Evolutionary conservation across 495 filamentous ascomycete species (phyloP).

Genomic region (Talaromyces thailandensis): DNA sequence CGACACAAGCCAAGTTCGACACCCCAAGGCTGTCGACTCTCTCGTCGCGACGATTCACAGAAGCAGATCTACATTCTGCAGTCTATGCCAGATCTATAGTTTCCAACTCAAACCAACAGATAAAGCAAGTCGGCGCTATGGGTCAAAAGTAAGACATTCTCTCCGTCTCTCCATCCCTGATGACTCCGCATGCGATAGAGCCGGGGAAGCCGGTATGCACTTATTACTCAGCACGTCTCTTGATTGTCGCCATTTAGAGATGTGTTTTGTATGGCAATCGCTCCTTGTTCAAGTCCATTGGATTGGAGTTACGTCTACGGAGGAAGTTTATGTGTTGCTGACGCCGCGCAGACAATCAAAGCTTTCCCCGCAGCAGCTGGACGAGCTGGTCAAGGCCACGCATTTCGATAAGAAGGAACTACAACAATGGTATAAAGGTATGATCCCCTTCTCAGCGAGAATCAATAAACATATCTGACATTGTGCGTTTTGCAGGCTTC

Average conservation of each 20-base stretch:
- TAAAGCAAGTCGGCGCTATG: not conserved
- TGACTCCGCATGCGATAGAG: not conserved
- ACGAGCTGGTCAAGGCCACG: conserved; percentile 89
- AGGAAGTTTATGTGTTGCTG: not conserved
- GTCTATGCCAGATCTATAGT: not conserved
- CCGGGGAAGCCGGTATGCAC: not conserved
- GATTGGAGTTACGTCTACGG: not conserved
- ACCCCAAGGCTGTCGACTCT: not conserved
- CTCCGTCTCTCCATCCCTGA: not conserved
- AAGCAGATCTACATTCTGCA: not conserved
- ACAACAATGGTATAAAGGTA: conserved; percentile 99
- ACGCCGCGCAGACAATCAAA: conserved; percentile 65
- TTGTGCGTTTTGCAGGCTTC: conserved; percentile 57
- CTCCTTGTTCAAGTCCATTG: not conserved
- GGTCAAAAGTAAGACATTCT: conserved; percentile 5
- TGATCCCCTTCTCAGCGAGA: too few species aligned
- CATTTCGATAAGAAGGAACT: conserved; percentile 99
- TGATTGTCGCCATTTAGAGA: not conserved
- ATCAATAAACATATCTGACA: not conserved
- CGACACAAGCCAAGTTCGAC: not conserved
- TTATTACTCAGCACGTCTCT: not conserved
- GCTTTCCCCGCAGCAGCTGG: conserved; percentile 88
- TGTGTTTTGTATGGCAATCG: too few species aligned
- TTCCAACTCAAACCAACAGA: not conserved
- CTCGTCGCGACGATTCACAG: not conserved